These are phyloP conservation scores for Tolypocladium nubicola DNA, from an alignment of 2,329 filamentous ascomycete species.

Conservation along the genomic window DNA sequence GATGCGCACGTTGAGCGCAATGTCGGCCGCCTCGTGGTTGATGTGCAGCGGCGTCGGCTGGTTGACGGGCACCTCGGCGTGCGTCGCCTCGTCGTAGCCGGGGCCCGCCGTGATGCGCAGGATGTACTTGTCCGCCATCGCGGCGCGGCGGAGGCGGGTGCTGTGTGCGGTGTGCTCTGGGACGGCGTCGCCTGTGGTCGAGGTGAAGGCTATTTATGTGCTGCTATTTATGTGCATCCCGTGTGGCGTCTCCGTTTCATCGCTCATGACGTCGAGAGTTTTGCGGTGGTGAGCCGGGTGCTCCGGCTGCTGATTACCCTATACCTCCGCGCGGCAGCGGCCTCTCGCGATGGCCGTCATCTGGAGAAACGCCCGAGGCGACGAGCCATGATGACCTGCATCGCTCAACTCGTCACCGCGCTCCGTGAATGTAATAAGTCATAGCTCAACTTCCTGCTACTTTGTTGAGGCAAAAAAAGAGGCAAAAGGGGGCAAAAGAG, in stretches of 20 bases:
- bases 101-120: slow-evolving; percentile 75
- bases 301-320: too few species aligned
- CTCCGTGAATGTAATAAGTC: too few species aligned
- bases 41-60: slow-evolving; percentile 50
- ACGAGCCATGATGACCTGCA: too few species aligned
- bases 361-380: too few species aligned
- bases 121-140: slow-evolving; percentile 62
- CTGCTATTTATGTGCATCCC: not conserved
- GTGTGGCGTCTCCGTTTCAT: not conserved
- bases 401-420: too few species aligned
- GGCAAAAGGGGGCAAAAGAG: too few species aligned
- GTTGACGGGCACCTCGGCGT: slow-evolving; percentile 70
- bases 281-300: not conserved
- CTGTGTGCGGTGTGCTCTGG: not conserved
- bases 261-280: not conserved
- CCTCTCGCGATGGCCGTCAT: too few species aligned
- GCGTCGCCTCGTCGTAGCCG: slow-evolving; percentile 61
- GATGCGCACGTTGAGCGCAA: slow-evolving; percentile 65
- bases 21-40: slow-evolving; percentile 50
- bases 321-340: too few species aligned
- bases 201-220: not conserved
- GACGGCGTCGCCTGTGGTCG: not conserved
- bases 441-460: too few species aligned
- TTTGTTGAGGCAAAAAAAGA: too few species aligned
- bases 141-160: not conserved